phyloP scores from a whole-genome alignment of 108 stramenopile genomes.

The Cylindrotheca closterium region DNA sequence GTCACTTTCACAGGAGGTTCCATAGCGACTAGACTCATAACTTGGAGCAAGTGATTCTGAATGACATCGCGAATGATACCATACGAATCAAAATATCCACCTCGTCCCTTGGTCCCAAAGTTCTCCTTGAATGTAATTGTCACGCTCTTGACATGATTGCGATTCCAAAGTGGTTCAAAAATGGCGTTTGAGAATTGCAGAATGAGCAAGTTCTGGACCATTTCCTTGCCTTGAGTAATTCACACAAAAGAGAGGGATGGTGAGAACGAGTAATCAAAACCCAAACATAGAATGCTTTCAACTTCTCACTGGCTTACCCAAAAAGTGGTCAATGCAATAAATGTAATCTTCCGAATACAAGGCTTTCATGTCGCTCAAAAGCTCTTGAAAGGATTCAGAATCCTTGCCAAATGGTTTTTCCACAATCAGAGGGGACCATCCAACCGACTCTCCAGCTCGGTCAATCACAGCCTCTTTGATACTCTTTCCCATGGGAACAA shows the following conservation, averaged over 20 bases:
- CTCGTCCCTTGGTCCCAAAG: conserved; percentile 88
- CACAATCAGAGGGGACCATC: conserved; percentile 91
- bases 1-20: conserved; percentile 77
- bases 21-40: conserved; percentile 82
- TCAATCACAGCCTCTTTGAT: conserved; percentile 77
- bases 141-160: conserved; percentile 64
- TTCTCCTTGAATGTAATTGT: conserved; percentile 88
- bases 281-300: no score
- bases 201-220: conserved; percentile 94
- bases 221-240: no score
- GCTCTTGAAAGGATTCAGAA: conserved; percentile 73
- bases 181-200: conserved; percentile 91
- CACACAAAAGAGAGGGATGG: no score
- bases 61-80: conserved; percentile 89
- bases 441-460: conserved; percentile 38
- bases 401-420: conserved; percentile 99
- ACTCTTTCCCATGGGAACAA: conserved; percentile 81
- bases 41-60: conserved; percentile 95
- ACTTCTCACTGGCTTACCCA: no score
- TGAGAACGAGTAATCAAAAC: no score
- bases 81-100: conserved; percentile 71
- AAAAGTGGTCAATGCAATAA: conserved; percentile 98
- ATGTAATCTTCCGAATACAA: conserved; percentile 87
- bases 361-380: conserved; percentile 51
- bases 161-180: conserved; percentile 91